Evolutionary conservation across 495 filamentous ascomycete genomes (phyloP), one percentile per base, ranked within the genome.

Genomic region (Talaromyces thailandensis): DNA sequence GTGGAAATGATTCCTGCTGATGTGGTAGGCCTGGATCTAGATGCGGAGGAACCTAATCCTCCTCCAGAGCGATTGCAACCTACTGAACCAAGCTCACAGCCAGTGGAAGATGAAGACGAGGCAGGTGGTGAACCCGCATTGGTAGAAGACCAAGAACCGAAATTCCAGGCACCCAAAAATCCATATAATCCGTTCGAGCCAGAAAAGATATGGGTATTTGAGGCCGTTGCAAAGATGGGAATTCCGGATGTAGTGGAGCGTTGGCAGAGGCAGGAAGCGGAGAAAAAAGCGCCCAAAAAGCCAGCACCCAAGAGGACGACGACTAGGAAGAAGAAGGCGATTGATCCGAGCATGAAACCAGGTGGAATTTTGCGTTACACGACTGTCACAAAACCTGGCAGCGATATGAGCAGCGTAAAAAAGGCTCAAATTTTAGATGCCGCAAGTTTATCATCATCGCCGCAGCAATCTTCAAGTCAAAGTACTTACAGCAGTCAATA

Each of bases 121-220:
- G 67, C 69, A 31, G 84, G 82, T 18, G 55, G 66, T 0, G 69
- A 67, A n/a, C 66, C 66, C 23, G 66, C 65, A 16, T 69, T 73
- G 9, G 51, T 64, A 9, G 68, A 64, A 12, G 69, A 71, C 4
- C 65, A 71, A 62, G 56, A 69, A 35, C 69, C 65, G 12, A 59
- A 53, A 23, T 65, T 65, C 45, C 68, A 64, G 60, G 67, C 84
- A 31, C 84, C 81, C n/a, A 78, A 84, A 48, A 87, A 87, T 32
- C 71, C 74, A 0, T 90, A 84, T 52, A 86, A 93, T 65, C 84
- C 90, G 3, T 84, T 85, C 31, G 70, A 84, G 37, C 68, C 79
- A 3, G 84, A 88, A 51, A 87, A 87, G 64, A 67, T 85, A 23
- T 98, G 93, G 93, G 73, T 97, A 6, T 82, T 90, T 11, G 88